phyloP scores from a whole-genome alignment of 768 basidiomycete species.

The Russula sp. region DNA sequence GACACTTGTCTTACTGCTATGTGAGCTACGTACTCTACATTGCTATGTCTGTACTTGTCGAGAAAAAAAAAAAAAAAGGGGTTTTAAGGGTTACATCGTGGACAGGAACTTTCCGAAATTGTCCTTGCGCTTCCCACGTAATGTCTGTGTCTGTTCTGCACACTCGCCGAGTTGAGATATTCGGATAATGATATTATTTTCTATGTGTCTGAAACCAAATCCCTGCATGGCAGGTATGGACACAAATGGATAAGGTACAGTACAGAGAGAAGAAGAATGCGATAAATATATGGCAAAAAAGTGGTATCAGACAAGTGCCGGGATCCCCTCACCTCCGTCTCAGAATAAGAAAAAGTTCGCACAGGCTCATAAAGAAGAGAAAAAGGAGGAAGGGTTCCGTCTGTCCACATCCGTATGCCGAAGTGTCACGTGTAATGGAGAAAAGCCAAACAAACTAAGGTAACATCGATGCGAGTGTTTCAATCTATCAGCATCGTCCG shows the following conservation, averaged over 20 bases:
- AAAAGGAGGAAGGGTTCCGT: neutral
- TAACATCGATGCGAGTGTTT: neutral
- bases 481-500: constrained; percentile 33
- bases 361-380: neutral
- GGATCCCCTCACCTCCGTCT: neutral
- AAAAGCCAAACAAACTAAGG: neutral
- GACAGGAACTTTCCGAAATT: neutral
- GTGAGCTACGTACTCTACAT: too few relatives aligned
- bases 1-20: too few relatives aligned
- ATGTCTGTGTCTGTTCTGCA: too few relatives aligned
- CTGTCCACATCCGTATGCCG: neutral
- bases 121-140: neutral
- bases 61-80: too few relatives aligned
- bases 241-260: neutral
- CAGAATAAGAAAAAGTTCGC: neutral
- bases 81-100: neutral
- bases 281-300: neutral
- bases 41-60: too few relatives aligned
- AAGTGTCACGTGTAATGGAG: neutral
- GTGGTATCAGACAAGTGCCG: neutral
- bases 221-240: neutral
- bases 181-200: neutral
- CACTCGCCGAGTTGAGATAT: neutral
- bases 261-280: neutral
- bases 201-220: neutral